Percentiles rank a stretch among this genome's conserved stretches.
These are phyloP conservation scores for Hemileia vastatrix DNA, from an alignment of 1,284 basidiomycete species.

Conservation along the genomic window DNA sequence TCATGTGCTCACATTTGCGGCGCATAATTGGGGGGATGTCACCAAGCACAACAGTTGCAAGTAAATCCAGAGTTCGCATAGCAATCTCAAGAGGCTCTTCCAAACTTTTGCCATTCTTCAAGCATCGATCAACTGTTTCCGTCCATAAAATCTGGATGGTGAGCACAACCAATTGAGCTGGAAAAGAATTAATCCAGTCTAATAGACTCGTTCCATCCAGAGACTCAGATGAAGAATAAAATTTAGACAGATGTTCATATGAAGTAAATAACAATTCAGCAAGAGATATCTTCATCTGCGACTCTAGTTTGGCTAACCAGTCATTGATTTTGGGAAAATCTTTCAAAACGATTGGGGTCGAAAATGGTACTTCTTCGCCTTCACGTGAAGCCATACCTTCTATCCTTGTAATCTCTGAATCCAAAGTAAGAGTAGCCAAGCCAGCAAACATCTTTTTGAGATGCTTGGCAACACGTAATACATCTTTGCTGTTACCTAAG, in stretches of 20 bases:
- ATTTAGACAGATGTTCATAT: constrained; percentile 64
- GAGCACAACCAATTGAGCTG: constrained; percentile 89
- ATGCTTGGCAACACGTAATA: constrained; percentile 93
- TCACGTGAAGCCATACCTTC: constrained; percentile 86
- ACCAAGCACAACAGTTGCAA: constrained; percentile 87
- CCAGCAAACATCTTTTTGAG: constrained; percentile 99
- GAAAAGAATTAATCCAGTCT: constrained; percentile 82
- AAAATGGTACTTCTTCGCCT: constrained; percentile 82
- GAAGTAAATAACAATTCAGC: constrained; percentile 69
- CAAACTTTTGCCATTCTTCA: constrained; percentile 55
- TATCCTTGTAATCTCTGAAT: constrained; percentile 63
- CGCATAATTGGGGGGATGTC: constrained; percentile 80
- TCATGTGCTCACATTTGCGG: constrained; percentile 95
- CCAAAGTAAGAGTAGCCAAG: constrained; percentile 76
- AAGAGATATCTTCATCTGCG: constrained; percentile 86
- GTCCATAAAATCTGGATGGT: constrained; percentile 95
- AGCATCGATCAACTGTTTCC: constrained; percentile 62
- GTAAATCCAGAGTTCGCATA: constrained; percentile 72
- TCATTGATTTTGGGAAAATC: constrained; percentile 97
- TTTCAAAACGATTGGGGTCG: constrained; percentile 71
- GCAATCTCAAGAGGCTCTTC: constrained; percentile 66
- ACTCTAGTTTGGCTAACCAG: constrained; percentile 87
- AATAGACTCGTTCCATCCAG: constrained; percentile 61
- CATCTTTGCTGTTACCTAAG: constrained; percentile 98
- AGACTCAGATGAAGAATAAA: constrained; percentile 57